Percentiles rank a stretch among this genome's conserved stretches.
phyloP scores from a whole-genome alignment of 1,284 basidiomycete species.

The Violaceomyces palustris region DNA sequence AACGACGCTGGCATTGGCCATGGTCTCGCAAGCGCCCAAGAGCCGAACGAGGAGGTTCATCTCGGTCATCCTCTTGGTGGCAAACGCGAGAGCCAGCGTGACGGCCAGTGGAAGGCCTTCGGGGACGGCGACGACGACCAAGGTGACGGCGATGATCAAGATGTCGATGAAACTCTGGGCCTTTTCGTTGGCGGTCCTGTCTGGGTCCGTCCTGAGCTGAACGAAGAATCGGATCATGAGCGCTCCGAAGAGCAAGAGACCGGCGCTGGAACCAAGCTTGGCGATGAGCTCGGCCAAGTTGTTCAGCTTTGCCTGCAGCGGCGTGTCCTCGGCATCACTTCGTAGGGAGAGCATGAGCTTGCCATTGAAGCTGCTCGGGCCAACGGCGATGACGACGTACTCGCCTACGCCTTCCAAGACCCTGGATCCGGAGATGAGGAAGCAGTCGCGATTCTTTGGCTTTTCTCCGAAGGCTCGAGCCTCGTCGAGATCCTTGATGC shows the following conservation, averaged over 20 bases:
- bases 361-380: slow-evolving; percentile 87
- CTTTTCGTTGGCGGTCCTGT: slow-evolving; percentile 70
- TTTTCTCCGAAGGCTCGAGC: slow-evolving; percentile 48
- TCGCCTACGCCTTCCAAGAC: slow-evolving; percentile 89
- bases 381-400: slow-evolving; percentile 88
- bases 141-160: slow-evolving; percentile 87
- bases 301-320: slow-evolving; percentile 90
- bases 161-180: slow-evolving; percentile 89
- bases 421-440: slow-evolving; percentile 87
- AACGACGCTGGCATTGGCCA: slow-evolving; percentile 93
- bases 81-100: slow-evolving; percentile 90
- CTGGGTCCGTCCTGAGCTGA: slow-evolving; percentile 59
- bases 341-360: slow-evolving; percentile 63
- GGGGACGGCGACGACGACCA: slow-evolving; percentile 94
- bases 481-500: slow-evolving; percentile 58
- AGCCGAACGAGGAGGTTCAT: slow-evolving; percentile 92
- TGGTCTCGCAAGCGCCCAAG: slow-evolving; percentile 92
- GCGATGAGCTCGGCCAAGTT: slow-evolving; percentile 87
- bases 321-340: slow-evolving; percentile 68
- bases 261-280: slow-evolving; percentile 76
- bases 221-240: slow-evolving; percentile 95
- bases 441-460: slow-evolving; percentile 74
- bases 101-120: slow-evolving; percentile 95
- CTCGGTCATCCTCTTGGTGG: slow-evolving; percentile 92
- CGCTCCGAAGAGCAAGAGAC: slow-evolving; percentile 72